These are phyloP conservation scores for Saussurea involucrata DNA, from an alignment of 129 eudicot genomes.

Conservation along the genomic window DNA sequence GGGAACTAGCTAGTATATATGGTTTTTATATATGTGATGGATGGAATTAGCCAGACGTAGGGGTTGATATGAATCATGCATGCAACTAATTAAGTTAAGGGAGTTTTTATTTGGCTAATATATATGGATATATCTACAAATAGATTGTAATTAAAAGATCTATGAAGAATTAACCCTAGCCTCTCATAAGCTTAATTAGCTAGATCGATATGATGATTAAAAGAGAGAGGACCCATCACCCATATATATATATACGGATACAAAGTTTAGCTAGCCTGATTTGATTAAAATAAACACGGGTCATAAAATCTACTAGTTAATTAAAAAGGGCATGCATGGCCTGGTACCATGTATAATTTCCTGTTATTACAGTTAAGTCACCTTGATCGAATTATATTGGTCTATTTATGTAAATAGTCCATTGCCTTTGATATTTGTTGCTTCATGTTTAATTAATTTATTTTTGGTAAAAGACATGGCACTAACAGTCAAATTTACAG, in stretches of 20 bases:
- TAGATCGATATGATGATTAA: neutral
- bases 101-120: too few species aligned
- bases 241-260: too few species aligned
- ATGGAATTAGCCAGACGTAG: too few species aligned
- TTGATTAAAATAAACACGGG: slow-evolving; percentile 20
- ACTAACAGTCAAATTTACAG: slow-evolving; percentile 33
- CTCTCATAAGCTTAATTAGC: neutral
- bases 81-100: too few species aligned
- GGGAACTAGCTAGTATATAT: too few species aligned
- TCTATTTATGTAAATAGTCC: neutral
- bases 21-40: too few species aligned
- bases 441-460: slow-evolving; percentile 10
- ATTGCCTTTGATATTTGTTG: slow-evolving; percentile 5
- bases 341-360: neutral
- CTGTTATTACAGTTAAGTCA: neutral
- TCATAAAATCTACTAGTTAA: neutral
- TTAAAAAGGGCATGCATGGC: neutral
- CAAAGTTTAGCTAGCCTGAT: slow-evolving; percentile 32
- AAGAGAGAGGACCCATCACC: slow-evolving; percentile 13
- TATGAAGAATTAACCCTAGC: neutral
- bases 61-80: too few species aligned
- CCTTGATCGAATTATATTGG: too few species aligned
- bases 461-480: slow-evolving; percentile 22
- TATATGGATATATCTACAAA: neutral
- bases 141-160: too few species aligned